A percentile compares a stretch with the other conserved stretches of the same genome.
These are phyloP conservation scores for Lactifluus subvellereus DNA, from an alignment of 768 basidiomycete species.

Conservation along the genomic window DNA sequence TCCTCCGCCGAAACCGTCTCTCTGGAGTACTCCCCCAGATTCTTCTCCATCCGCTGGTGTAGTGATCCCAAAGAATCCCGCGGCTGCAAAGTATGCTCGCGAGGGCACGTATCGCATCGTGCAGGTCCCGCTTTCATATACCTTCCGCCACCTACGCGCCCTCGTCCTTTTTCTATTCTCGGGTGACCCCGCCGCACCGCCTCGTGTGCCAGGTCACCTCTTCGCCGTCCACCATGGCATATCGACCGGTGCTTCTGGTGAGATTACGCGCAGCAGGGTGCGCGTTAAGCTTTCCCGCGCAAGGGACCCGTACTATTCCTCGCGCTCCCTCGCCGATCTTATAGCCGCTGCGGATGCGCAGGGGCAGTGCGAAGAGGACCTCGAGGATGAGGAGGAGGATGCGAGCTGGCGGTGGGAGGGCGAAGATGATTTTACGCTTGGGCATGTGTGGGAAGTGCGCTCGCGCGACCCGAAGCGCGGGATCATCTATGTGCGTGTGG, in stretches of 20 bases:
- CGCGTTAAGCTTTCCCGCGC: constrained; percentile 30
- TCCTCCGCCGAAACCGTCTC: constrained; percentile 6
- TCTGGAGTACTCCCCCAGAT: constrained; percentile 4
- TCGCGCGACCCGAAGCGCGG: constrained; percentile 39
- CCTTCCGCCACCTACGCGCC: constrained; percentile 56
- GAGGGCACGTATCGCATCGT: constrained; percentile 59
- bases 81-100: constrained; percentile 22
- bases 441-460: constrained; percentile 48
- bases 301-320: constrained; percentile 29
- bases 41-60: neutral
- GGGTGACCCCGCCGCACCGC: constrained; percentile 23
- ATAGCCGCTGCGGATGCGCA: constrained; percentile 14
- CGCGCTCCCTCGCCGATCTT: constrained; percentile 29
- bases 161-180: constrained; percentile 58
- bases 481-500: constrained; percentile 55
- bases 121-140: constrained; percentile 66
- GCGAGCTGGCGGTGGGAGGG: constrained; percentile 59
- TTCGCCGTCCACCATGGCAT: constrained; percentile 56
- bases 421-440: constrained; percentile 60
- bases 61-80: neutral
- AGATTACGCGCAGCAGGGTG: constrained; percentile 39
- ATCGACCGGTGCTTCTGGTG: constrained; percentile 42
- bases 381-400: constrained; percentile 30
- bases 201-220: constrained; percentile 38
- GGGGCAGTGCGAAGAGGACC: constrained; percentile 14